Percentiles rank a stretch among this genome's conserved stretches.
These are phyloP conservation scores for Citrus trifoliata DNA, from an alignment of 345 rosid genomes.

Conservation along the genomic window DNA sequence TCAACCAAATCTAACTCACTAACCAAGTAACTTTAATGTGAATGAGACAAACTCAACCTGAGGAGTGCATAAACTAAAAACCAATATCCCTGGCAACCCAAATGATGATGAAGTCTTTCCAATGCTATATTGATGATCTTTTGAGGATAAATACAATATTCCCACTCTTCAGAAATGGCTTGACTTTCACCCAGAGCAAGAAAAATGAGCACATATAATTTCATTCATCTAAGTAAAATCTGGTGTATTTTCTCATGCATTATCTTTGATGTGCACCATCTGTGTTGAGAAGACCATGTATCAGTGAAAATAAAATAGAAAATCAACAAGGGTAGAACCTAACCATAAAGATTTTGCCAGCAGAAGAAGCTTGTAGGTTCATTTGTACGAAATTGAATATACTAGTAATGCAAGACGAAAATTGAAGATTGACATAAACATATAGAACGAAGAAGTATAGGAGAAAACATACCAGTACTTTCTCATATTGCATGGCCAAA, in stretches of 20 bases:
- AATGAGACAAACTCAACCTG: background rate
- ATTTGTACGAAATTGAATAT: too few relatives aligned
- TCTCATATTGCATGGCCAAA: conserved; percentile 97
- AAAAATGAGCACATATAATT: background rate
- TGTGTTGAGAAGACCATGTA: background rate
- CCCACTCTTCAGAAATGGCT: background rate
- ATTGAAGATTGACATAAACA: background rate
- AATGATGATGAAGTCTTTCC: background rate
- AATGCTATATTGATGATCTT: background rate
- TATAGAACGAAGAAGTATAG: conserved; percentile 14
- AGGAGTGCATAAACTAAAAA: background rate
- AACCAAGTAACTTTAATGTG: background rate
- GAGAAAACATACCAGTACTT: conserved; percentile 73
- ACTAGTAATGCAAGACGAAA: background rate
- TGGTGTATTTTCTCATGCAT: background rate
- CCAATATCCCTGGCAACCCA: background rate
- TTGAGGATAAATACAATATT: background rate
- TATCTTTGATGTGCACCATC: background rate
- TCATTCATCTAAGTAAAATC: background rate
- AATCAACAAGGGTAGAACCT: background rate
- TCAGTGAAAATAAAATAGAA: background rate
- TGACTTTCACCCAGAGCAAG: background rate
- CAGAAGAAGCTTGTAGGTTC: background rate
- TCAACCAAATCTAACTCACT: background rate
- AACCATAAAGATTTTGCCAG: background rate